Conservation (phyloP, 1,284 basidiomycete species). For the Pulveroboletus sp. region DNA sequence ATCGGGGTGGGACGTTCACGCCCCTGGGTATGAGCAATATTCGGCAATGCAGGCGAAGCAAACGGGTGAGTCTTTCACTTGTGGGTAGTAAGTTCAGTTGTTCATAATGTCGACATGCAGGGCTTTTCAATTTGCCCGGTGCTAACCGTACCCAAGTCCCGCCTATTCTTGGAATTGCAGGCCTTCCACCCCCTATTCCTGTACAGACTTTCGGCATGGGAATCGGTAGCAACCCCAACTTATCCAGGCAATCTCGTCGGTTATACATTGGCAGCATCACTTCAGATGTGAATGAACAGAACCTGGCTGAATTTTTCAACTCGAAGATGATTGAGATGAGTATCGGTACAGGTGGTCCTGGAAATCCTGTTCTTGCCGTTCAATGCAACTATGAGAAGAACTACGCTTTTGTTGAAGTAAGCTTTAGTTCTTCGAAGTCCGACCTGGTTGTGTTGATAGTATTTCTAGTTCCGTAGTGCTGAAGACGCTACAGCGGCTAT, state of each 20-base stretch:
- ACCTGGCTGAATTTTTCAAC: conserved; percentile 92
- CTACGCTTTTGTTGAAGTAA: conserved; percentile 94
- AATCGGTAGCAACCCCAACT: conserved; percentile 78
- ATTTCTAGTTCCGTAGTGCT: conserved; percentile 85
- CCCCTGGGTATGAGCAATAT: conserved; percentile 94
- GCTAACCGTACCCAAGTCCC: conserved; percentile 87
- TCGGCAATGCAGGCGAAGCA: conserved; percentile 95
- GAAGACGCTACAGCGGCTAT: conserved; percentile 96
- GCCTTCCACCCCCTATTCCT: conserved; percentile 79
- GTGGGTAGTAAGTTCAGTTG: background rate
- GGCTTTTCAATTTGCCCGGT: conserved; percentile 90
- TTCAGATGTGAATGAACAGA: conserved; percentile 87
- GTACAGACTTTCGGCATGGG: conserved; percentile 83
- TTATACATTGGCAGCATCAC: conserved; percentile 97
- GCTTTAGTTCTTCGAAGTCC: conserved; percentile 19
- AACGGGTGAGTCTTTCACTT: conserved; percentile 63
- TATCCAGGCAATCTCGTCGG: conserved; percentile 90
- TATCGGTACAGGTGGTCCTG: conserved; percentile 79
- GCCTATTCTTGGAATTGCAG: conserved; percentile 75
- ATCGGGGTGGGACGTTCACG: conserved; percentile 94
- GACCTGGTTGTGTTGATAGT: conserved; percentile 3
- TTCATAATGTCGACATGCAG: conserved; percentile 41
- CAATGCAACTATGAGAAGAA: conserved; percentile 98
- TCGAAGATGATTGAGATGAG: conserved; percentile 91
- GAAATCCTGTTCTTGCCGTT: conserved; percentile 88